Evolutionary conservation across 75 land plant species (phyloP), one percentile per base, ranked within the genome.

Genomic region (Isoetes taiwanensis): DNA sequence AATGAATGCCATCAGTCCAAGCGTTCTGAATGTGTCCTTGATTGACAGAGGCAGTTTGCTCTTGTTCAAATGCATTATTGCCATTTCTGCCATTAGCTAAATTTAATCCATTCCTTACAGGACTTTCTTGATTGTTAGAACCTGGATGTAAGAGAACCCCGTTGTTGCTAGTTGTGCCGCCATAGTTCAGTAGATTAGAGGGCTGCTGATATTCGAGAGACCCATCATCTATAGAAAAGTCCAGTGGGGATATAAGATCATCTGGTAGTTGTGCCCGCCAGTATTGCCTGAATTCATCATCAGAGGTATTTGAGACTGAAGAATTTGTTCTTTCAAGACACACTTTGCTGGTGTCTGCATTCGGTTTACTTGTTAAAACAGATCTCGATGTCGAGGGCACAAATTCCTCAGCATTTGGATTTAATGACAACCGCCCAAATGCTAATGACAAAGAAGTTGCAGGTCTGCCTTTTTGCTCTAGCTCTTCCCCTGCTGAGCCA

Each of bases 371-470:
- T 28, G 46, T 74, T 57, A 65, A 28, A 17, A 74, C n/a, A 17
- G 69, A 48, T 55, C 72, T 78, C 27, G 65, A 59, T 25, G 77
- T 30, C 20, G 64, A 72, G 10, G 96, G 96, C 57, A 89, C 68
- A 66, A 88, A 88, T 62, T 85, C 96, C 35, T 81, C 85, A 14
- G 96, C 96, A 73, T 89, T 67, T 10, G 96, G 96, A 79, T 89
- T 89, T 34, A 89, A 68, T 42, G 33, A 21, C n/a, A n/a, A n/a
- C n/a, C n/a, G n/a, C n/a, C n/a, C n/a, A n/a, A n/a, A n/a, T n/a
- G n/a, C n/a, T n/a, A n/a, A n/a, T n/a, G n/a, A n/a, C n/a, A n/a
- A n/a, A n/a, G n/a, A n/a, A n/a, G n/a, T n/a, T n/a, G n/a, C n/a
- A n/a, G n/a, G n/a, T n/a, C n/a, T n/a, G n/a, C n/a, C n/a, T n/a